phyloP scores from a whole-genome alignment of 208 protist genomes.

The Leishmania amazonensis region DNA sequence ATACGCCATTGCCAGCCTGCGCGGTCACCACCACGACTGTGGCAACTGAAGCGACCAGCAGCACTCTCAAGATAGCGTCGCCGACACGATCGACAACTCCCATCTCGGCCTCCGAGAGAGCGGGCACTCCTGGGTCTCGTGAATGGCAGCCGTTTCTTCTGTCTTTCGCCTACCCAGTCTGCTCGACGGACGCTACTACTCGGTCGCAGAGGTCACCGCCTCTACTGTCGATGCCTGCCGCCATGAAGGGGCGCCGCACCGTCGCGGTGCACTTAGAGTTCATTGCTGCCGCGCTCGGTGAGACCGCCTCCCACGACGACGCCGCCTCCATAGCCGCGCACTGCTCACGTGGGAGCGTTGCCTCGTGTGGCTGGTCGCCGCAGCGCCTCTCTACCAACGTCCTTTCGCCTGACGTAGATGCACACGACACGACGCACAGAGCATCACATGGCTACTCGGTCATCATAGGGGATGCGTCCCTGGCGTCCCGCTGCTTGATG shows the following conservation, averaged over 20 bases:
- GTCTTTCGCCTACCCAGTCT: not conserved
- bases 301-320: not conserved
- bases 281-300: not conserved
- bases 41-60: not conserved
- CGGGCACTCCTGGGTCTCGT: not conserved
- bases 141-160: conserved; percentile 8
- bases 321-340: not conserved
- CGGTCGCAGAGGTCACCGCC: not conserved
- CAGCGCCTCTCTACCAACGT: not conserved
- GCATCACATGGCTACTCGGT: conserved; percentile 16
- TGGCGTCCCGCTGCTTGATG: conserved; percentile 12
- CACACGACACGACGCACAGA: not conserved
- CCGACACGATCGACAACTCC: not conserved
- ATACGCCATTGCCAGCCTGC: not conserved
- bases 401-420: not conserved
- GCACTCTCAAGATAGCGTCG: not conserved
- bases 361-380: conserved; percentile 11
- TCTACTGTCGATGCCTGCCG: not conserved
- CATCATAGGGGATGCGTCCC: conserved; percentile 14
- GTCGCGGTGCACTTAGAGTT: conserved; percentile 1
- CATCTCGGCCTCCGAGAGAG: not conserved
- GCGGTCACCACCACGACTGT: not conserved
- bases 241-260: not conserved
- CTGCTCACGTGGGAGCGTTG: conserved; percentile 14
- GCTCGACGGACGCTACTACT: not conserved